Conservation (phyloP, 805 yeast genomes). For the Clavispora carvajalis region DNA sequence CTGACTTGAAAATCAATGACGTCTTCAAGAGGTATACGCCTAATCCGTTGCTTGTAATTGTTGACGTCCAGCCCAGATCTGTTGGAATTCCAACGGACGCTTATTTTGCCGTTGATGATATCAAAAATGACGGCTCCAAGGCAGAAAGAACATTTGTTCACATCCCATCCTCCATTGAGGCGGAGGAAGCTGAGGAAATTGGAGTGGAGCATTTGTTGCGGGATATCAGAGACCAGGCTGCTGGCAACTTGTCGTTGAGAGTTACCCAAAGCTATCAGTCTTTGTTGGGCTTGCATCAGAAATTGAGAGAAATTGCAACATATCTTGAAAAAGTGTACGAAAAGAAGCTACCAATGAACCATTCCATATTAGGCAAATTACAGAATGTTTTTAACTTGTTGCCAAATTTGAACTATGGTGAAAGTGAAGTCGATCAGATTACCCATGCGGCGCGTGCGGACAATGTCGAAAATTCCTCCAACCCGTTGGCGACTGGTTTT, state of each 20-base stretch:
- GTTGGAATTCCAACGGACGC: slow-evolving; percentile 97
- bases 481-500: slow-evolving; percentile 70
- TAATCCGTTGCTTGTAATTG: slow-evolving; percentile 80
- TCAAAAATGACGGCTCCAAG: slow-evolving; percentile 91
- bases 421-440: slow-evolving; percentile 10
- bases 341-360: slow-evolving; percentile 79
- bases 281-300: slow-evolving; percentile 75
- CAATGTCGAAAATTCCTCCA: slow-evolving; percentile 23
- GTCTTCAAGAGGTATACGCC: slow-evolving; percentile 74
- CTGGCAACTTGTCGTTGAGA: slow-evolving; percentile 82
- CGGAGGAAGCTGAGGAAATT: slow-evolving; percentile 98
- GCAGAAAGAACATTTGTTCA: slow-evolving; percentile 91
- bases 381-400: slow-evolving; percentile 92
- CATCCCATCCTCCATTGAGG: slow-evolving; percentile 86
- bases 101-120: slow-evolving; percentile 88
- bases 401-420: slow-evolving; percentile 58
- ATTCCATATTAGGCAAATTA: slow-evolving; percentile 81
- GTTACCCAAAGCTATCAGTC: slow-evolving; percentile 88
- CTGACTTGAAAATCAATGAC: slow-evolving; percentile 89
- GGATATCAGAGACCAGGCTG: slow-evolving; percentile 94
- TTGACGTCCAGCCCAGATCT: slow-evolving; percentile 78
- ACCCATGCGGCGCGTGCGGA: slow-evolving; percentile 4
- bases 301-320: slow-evolving; percentile 68
- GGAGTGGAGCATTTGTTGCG: slow-evolving; percentile 96
- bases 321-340: slow-evolving; percentile 72